phyloP scores from a whole-genome alignment of 2,329 filamentous ascomycete genomes.

The Sporothrix protearum region DNA sequence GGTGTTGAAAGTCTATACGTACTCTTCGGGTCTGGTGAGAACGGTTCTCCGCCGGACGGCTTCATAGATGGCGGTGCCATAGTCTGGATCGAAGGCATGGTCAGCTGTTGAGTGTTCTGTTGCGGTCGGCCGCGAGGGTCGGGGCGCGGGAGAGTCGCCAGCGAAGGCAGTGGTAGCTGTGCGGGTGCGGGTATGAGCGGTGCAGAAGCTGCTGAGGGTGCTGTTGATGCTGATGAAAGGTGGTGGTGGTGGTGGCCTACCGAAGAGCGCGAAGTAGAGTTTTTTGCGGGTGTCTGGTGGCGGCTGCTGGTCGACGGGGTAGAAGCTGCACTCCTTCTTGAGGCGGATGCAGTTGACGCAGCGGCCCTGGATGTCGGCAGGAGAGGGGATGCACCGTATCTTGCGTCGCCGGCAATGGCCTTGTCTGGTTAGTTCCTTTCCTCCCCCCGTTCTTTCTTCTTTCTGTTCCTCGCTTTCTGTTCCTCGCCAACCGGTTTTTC shows the following conservation, averaged over 20 bases:
- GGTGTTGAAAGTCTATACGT: conserved; percentile 31
- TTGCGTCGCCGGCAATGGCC: conserved; percentile 90
- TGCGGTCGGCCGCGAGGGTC: conserved; percentile 42
- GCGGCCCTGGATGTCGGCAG: conserved; percentile 67
- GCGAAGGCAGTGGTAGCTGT: conserved; percentile 3
- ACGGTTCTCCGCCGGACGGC: conserved; percentile 38
- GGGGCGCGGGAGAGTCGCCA: conserved; percentile 31
- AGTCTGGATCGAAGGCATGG: conserved; percentile 44
- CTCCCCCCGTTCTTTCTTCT: background rate
- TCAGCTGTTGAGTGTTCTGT: conserved; percentile 40
- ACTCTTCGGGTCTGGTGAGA: conserved; percentile 44
- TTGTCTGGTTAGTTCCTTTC: conserved; percentile 46
- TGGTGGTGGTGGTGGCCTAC: conserved; percentile 31
- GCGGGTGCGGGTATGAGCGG: background rate
- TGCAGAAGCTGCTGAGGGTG: conserved; percentile 41
- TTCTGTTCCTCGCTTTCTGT: background rate
- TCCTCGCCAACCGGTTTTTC: no score
- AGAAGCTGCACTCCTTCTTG: conserved; percentile 92
- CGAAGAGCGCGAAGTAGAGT: conserved; percentile 40
- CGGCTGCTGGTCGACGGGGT: conserved; percentile 76
- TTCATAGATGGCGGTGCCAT: conserved; percentile 46
- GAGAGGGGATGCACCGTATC: conserved; percentile 80
- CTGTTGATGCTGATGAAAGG: background rate
- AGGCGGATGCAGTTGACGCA: conserved; percentile 91
- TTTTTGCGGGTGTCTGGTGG: conserved; percentile 49